These are phyloP conservation scores for Paramecium caudatum DNA, from an alignment of 73 alveolate genomes.

Conservation along the genomic window DNA sequence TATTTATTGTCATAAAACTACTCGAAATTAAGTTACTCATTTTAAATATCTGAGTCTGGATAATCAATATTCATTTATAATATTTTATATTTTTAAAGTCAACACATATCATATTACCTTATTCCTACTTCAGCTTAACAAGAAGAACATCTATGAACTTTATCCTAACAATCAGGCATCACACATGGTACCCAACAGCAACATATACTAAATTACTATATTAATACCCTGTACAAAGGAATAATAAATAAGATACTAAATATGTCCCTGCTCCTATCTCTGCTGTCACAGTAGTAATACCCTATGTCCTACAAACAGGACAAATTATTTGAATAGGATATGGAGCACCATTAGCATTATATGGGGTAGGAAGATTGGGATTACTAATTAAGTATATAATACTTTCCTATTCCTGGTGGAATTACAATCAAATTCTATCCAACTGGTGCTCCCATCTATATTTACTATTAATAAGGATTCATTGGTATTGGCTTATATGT, in stretches of 20 bases:
- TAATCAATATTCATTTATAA: no score
- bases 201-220: background rate
- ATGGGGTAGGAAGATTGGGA: background rate
- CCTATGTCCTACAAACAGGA: slow-evolving; percentile 24
- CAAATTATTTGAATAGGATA: slow-evolving; percentile 20
- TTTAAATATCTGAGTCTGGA: no score
- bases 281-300: background rate
- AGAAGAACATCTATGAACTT: background rate
- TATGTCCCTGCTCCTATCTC: slow-evolving; percentile 45
- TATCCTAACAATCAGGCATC: slow-evolving; percentile 25
- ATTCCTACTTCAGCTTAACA: slow-evolving; percentile 7
- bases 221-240: slow-evolving; percentile 4
- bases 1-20: no score
- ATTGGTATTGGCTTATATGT: background rate
- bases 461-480: background rate
- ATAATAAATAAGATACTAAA: background rate
- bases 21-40: no score
- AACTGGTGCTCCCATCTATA: background rate
- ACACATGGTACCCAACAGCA: slow-evolving; percentile 58
- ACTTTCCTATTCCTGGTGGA: no score
- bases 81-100: background rate
- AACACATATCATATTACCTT: slow-evolving; percentile 15
- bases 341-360: background rate
- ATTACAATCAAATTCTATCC: background rate
- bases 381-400: background rate